phyloP scores from a whole-genome alignment of 169 alveolate species.

The Sarcocystis neurona region DNA sequence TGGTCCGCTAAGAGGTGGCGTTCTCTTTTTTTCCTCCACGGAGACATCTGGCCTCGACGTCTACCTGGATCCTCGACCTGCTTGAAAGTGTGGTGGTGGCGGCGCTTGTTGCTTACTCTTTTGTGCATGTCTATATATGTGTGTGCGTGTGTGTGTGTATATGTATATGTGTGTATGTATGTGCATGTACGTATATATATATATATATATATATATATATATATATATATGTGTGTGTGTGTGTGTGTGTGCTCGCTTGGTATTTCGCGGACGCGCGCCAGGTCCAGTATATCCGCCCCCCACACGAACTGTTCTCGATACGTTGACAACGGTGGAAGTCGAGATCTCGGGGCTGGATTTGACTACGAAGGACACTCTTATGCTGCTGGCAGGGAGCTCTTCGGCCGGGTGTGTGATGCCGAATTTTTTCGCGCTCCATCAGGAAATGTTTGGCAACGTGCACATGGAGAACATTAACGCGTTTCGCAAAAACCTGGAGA shows the following conservation, averaged over 20 bases:
- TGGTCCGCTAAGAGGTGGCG: too few relatives aligned
- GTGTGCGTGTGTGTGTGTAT: too few relatives aligned
- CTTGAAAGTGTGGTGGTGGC: too few relatives aligned
- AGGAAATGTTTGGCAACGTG: background rate
- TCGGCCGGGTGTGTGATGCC: background rate
- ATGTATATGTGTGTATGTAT: too few relatives aligned
- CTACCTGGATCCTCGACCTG: too few relatives aligned
- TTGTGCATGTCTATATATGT: too few relatives aligned
- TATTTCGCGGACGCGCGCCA: background rate
- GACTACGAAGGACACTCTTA: background rate
- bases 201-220: too few relatives aligned
- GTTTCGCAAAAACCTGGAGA: background rate
- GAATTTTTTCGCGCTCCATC: background rate
- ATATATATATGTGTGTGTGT: background rate
- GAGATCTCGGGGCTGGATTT: background rate
- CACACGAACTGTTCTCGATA: background rate
- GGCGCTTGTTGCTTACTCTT: too few relatives aligned
- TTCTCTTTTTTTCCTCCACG: too few relatives aligned
- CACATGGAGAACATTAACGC: background rate
- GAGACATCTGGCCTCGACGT: too few relatives aligned
- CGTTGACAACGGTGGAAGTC: background rate
- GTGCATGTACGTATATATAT: background rate
- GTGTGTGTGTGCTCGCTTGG: background rate
- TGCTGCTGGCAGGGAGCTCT: background rate
- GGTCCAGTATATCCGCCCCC: background rate